Evolutionary conservation across 129 eudicot species (phyloP), one percentile per base, ranked within the genome.

Genomic region (Ambrosia trifida): DNA sequence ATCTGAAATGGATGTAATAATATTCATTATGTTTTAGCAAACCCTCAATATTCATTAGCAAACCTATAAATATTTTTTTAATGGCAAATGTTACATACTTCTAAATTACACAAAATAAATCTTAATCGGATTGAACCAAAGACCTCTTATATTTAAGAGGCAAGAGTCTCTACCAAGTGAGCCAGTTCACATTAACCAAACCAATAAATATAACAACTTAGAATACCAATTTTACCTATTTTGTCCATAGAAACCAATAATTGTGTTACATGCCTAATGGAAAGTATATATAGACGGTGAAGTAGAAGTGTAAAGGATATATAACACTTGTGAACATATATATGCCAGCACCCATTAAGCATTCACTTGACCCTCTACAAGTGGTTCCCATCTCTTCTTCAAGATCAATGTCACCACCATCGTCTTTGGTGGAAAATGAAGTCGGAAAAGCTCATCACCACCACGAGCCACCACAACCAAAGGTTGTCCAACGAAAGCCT

Each of bases 401-500:
- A 64, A 32, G 9, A 35, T 40, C 82, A 51, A 65, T 80, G 67
- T 51, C 73, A 24, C 80, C 83, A 36, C 83, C 83, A 14, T 17
- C 64, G 14, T 17, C 49, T 58, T 65, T 57, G 74, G 65, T 77
- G 52, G 88, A 86, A 72, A 77, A 84, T 70, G 76, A 75, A 20
- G 64, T 13, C 68, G 70, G 58, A 47, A 69, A 69, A 64, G 66
- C 49, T 51, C 73, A 74, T 12, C 51, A 44, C 43, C 31, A 38
- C 49, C 71, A 66, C 33, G 0, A 14, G 71, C 52, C 75, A 40
- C 71, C 75, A 32, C 72, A 4, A 13, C 43, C 72, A 0, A 63
- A 80, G 8, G n/a, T 59, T 40, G 13, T 44, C 49, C 8, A 52
- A 31, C 80, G 84, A 28, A 84, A 86, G 64, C 93, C 90, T 4